Evolutionary conservation across 1,139 yeast species (phyloP).

Genomic region (Saccharomyces hybrid): DNA sequence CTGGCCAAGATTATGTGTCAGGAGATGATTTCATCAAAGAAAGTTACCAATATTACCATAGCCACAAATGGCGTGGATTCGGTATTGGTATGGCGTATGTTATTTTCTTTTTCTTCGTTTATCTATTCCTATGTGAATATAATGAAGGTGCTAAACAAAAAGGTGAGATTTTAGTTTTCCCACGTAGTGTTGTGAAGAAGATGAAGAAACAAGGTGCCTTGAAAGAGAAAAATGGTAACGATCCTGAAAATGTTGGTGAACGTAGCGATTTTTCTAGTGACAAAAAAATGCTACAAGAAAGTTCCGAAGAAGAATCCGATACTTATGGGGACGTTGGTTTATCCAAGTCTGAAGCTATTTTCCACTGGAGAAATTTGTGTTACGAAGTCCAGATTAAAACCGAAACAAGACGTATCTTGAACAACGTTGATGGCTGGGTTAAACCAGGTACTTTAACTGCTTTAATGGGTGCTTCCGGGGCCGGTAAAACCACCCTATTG

Average conservation of each 20-base stretch:
- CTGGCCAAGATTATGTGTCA: slow-evolving; percentile 32
- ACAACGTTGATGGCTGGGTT: slow-evolving; percentile 44
- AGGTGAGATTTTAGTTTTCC: slow-evolving; percentile 65
- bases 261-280: slow-evolving; percentile 6
- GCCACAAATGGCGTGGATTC: slow-evolving; percentile 65
- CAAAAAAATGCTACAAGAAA: slow-evolving; percentile 5
- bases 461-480: slow-evolving; percentile 67
- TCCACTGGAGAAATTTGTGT: slow-evolving; percentile 40
- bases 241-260: slow-evolving; percentile 16
- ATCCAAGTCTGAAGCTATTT: slow-evolving; percentile 26
- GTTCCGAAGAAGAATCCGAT: slow-evolving; percentile 8
- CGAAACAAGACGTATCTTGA: slow-evolving; percentile 34
- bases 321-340: slow-evolving; percentile 7
- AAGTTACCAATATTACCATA: slow-evolving; percentile 38
- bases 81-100: slow-evolving; percentile 56
- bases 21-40: slow-evolving; percentile 35
- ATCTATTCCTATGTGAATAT: slow-evolving; percentile 47
- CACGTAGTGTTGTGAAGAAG: slow-evolving; percentile 35
- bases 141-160: slow-evolving; percentile 62
- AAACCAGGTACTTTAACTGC: slow-evolving; percentile 52
- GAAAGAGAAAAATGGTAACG: slow-evolving; percentile 15
- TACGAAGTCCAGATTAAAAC: slow-evolving; percentile 37
- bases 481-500: slow-evolving; percentile 61
- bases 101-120: slow-evolving; percentile 47
- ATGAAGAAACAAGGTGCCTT: slow-evolving; percentile 26